A percentile compares a stretch with the other conserved stretches of the same genome.
phyloP scores from a whole-genome alignment of 2,329 filamentous ascomycete genomes.

The Conoideocrella luteorostrata region DNA sequence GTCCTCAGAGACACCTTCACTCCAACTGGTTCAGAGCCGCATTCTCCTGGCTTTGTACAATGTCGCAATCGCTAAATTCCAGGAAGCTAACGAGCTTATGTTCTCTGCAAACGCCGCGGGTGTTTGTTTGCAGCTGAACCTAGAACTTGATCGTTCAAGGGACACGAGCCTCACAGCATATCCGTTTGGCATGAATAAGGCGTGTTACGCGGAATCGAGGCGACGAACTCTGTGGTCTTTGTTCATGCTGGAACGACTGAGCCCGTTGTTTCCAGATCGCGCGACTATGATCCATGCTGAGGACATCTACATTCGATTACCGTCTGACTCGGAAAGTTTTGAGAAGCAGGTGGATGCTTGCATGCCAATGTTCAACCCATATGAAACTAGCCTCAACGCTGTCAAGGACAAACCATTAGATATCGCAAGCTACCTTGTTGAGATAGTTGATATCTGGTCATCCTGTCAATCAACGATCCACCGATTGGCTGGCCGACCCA shows the following conservation, averaged over 20 bases:
- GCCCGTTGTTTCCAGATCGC: constrained; percentile 48
- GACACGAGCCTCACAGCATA: constrained; percentile 33
- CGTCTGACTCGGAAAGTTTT: constrained; percentile 54
- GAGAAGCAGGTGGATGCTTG: constrained; percentile 52
- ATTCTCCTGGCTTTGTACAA: constrained; percentile 63
- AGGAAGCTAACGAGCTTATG: constrained; percentile 57
- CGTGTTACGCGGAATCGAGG: constrained; percentile 57
- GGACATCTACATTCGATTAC: constrained; percentile 61
- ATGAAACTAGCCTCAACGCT: constrained; percentile 18
- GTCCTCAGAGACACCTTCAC: constrained; percentile 19
- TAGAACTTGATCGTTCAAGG: constrained; percentile 47
- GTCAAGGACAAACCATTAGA: constrained; percentile 29
- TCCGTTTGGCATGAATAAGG: constrained; percentile 51
- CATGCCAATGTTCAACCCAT: constrained; percentile 55
- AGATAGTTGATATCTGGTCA: constrained; percentile 59
- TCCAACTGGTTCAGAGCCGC: constrained; percentile 62
- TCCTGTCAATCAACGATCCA: constrained; percentile 56
- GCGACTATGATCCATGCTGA: constrained; percentile 53
- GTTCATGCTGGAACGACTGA: constrained; percentile 63
- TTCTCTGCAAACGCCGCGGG: constrained; percentile 56
- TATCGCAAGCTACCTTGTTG: constrained; percentile 54
- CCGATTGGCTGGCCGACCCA: constrained; percentile 24
- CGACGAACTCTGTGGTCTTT: constrained; percentile 67
- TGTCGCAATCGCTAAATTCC: constrained; percentile 52
- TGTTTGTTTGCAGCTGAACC: constrained; percentile 54